Conservation (phyloP, 306 rosid genomes). For the Abrus pulchellus region DNA sequence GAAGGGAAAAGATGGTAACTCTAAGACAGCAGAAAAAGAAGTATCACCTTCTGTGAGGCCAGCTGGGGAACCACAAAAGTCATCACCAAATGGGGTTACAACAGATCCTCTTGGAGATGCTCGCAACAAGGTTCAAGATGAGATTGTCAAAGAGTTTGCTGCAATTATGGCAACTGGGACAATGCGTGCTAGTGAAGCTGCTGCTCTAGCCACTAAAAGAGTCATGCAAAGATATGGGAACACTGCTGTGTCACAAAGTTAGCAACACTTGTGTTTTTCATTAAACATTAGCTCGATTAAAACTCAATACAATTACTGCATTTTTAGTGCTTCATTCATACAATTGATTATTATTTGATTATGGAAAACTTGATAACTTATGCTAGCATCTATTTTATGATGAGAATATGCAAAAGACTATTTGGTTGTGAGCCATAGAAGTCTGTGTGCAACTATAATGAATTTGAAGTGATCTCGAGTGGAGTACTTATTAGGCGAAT, state of each 20-base stretch:
- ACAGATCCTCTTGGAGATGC: slow-evolving; percentile 81
- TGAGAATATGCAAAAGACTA: too few relatives aligned
- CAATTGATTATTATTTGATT: slow-evolving; percentile 8
- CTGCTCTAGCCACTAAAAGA: slow-evolving; percentile 87
- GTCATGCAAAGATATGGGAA: slow-evolving; percentile 91
- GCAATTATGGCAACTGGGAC: slow-evolving; percentile 91
- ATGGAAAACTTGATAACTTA: background rate
- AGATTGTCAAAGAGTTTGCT: slow-evolving; percentile 78
- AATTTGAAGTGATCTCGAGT: background rate
- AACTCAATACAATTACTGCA: background rate
- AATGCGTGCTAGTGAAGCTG: slow-evolving; percentile 95
- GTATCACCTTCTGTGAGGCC: slow-evolving; percentile 45
- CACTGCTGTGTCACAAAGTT: slow-evolving; percentile 64
- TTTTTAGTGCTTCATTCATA: background rate
- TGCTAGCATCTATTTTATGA: background rate
- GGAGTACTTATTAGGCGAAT: background rate
- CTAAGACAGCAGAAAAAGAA: slow-evolving; percentile 30
- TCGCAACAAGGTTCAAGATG: slow-evolving; percentile 88
- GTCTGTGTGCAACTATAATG: background rate
- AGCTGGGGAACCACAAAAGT: slow-evolving; percentile 36
- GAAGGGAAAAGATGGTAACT: slow-evolving; percentile 43
- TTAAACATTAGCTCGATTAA: background rate
- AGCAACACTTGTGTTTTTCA: slow-evolving; percentile 7
- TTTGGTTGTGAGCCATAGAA: too few relatives aligned
- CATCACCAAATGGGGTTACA: slow-evolving; percentile 42